A percentile compares a stretch with the other conserved stretches of the same genome.
phyloP scores from a whole-genome alignment of 305 asterid genomes.

The Fraxinus albicans region DNA sequence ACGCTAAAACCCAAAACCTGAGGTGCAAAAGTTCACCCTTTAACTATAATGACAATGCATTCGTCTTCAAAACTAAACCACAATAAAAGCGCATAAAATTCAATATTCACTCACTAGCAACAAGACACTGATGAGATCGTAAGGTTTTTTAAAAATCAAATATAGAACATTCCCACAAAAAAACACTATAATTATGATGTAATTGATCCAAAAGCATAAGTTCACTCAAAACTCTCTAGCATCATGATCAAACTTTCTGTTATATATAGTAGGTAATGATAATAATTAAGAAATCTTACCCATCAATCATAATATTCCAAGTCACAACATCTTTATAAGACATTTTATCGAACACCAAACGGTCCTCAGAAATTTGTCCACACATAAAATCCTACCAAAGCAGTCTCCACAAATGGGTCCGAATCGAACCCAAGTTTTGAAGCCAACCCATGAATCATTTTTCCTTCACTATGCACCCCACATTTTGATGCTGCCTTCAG shows the following conservation, averaged over 20 bases:
- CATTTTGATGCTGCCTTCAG: conserved; percentile 59
- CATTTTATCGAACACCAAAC: conserved; percentile 75
- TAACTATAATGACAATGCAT: no score
- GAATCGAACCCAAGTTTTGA: conserved; percentile 50
- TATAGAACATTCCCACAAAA: not conserved
- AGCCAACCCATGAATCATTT: conserved; percentile 55
- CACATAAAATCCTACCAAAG: conserved; percentile 64
- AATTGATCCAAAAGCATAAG: not conserved
- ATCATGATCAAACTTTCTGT: not conserved
- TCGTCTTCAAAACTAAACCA: not conserved
- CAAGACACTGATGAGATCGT: not conserved
- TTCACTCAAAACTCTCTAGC: not conserved
- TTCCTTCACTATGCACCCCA: conserved; percentile 47
- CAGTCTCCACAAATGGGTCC: conserved; percentile 70
- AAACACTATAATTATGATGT: not conserved
- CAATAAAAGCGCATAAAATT: not conserved
- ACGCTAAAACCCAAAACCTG: not conserved
- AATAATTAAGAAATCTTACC: conserved; percentile 39
- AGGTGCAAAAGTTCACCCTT: not conserved
- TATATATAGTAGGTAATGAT: not conserved
- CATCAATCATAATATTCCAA: conserved; percentile 60
- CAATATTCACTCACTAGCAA: not conserved
- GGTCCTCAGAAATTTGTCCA: conserved; percentile 56
- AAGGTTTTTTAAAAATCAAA: not conserved
- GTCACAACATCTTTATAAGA: conserved; percentile 57